Evolutionary conservation across 2,329 filamentous ascomycete species (phyloP), one percentile per base, ranked within the genome.

Genomic region (Beauveria varroae): DNA sequence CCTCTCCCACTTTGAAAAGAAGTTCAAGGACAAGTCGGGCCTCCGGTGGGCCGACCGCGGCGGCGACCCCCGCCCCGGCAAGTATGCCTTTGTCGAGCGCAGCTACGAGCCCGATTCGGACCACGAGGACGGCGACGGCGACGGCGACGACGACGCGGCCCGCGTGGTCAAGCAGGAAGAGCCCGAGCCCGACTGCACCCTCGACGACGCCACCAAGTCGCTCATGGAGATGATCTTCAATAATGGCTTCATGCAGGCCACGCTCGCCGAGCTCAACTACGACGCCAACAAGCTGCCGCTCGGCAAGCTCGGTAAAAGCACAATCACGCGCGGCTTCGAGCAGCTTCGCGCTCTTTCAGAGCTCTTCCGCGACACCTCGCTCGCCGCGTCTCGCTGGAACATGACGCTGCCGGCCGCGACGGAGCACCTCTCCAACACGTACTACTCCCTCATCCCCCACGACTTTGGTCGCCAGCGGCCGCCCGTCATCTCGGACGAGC

Each of bases 161-260:
- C 20, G n/a, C 3, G 57, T 72, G 5, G 65, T 73, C 8, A 74
- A 75, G 1, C 68, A 73, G 9, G 68, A 73, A 5, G 67, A 69
- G 24, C 62, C 65, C 7, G 69, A 76, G 16, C 74, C 78, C 0
- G 75, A 84, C 63, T 88, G 84, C 70, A 84, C 80, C 3, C 79
- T 93, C 2, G 73, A 80, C 0, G 71, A 75, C 14, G 78, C 85
- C 0, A 78, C 91, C 3, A 86, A 91, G 69, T 75, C 84, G 9
- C 76, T 96, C 22, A 87, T 96, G 80, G 76, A 86, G 63, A 83
- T 96, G 65, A 96, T 96, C 63, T 96, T 96, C 79, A 93, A 96
- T 71, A 81, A 85, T 62, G 71, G 86, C 24, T 87, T 87, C 70
- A 91, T 96, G 72, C 78, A 83, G 24, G 80, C 81, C 22, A 83